Base-by-base conservation (phyloP, 139 green algal species). In the Yamagishiella unicocca region DNA sequence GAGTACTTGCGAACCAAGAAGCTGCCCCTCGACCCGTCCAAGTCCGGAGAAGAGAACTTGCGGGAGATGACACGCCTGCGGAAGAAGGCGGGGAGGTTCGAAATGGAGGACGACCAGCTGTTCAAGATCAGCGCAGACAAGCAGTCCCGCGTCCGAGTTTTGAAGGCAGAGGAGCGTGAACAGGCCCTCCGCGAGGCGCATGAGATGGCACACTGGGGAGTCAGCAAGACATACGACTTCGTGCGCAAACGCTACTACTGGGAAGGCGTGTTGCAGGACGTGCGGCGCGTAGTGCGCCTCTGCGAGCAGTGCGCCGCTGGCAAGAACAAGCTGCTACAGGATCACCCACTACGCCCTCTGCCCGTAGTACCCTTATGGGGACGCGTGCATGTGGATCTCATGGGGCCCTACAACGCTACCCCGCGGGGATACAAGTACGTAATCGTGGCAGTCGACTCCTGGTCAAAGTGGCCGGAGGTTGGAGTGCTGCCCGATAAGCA, bases 381-480 rank as follows among this genome's bases (percentile, higher is more conserved):
- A 2, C 35, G 54, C 0, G 76, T 83, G 54, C 76, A 83, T 27
- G 24, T 83, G 5, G 76, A 83, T 37, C 25, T 70, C 8, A 55
- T 55, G 22, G 76, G 76, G 6, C 76, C 76, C 3, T 55, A 31
- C 12, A 62, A 54, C 4, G 25, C 35, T 0, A 71, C 76, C 1
- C 27, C 35, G 0, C 25, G 37, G 1, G 54, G 76, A 22, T 55
- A 38, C 35, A 37, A 12, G 2, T 83, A 55, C 76, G 24, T 83
- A 4, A 54, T 72, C 35, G 7, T 83, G 2, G 35, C 35, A 1
- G 37, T 83, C 21, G 76, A 83, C 37, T 14, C 4, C 24, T 83
- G 76, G 76, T 73, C 54, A 6, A 83, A 83, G 76, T 83, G 54
- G 54, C 35, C 37, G 1, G 76, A 83, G 46, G 76, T 83, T 33